These are phyloP conservation scores for Meripilus lineatus DNA, from an alignment of 1,284 basidiomycete genomes.

Conservation along the genomic window DNA sequence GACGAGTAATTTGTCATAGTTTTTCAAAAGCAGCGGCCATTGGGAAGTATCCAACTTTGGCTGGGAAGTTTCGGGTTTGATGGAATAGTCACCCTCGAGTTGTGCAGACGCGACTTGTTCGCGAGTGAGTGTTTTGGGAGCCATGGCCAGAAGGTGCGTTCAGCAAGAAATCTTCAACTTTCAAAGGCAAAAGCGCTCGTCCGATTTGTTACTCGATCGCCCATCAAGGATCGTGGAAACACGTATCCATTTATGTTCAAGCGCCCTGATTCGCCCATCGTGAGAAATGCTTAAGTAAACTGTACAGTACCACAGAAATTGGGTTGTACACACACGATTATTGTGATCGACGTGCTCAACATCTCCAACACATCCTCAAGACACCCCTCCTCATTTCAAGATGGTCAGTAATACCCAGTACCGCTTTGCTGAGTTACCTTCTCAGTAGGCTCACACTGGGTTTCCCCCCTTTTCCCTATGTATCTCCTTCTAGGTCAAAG, in stretches of 20 bases:
- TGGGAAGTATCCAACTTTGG: constrained; percentile 91
- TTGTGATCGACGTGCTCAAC: too few species aligned
- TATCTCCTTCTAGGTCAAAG: constrained; percentile 52
- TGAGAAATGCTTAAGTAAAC: constrained; percentile 14
- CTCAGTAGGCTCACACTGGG: constrained; percentile 82
- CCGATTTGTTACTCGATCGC: too few species aligned
- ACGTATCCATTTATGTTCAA: neutral
- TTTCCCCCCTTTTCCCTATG: constrained; percentile 27
- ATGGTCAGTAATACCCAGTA: constrained; percentile 64
- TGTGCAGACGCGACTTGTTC: constrained; percentile 70
- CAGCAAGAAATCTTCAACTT: neutral
- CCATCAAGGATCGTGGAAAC: neutral
- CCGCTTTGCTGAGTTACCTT: constrained; percentile 87
- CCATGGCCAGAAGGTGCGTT: constrained; percentile 33
- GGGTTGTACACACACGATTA: too few species aligned
- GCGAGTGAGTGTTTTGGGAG: constrained; percentile 45
- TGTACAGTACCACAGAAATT: constrained; percentile 15
- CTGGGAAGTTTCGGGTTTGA: constrained; percentile 72
- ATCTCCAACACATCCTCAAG: constrained; percentile 23
- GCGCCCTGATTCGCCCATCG: constrained; percentile 2
- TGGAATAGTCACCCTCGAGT: constrained; percentile 72
- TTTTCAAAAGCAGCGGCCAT: constrained; percentile 98
- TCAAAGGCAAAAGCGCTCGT: too few species aligned
- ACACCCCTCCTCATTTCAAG: constrained; percentile 27
- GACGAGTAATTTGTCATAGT: constrained; percentile 95